Evolutionary conservation across 345 rosid genomes (phyloP).

Genomic region (Triadica sebifera): DNA sequence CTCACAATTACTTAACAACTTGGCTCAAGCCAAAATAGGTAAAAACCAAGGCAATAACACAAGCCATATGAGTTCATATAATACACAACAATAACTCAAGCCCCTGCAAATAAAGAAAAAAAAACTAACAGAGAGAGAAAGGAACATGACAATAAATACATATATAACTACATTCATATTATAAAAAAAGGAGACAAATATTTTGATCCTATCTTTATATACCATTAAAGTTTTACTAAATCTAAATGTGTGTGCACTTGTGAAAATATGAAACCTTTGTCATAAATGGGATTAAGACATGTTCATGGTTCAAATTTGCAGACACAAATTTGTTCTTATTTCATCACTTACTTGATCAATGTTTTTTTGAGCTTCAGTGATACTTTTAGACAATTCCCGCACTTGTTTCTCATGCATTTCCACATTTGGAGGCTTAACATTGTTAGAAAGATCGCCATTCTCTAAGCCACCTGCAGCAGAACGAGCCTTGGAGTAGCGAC

Average conservation of each 20-base stretch:
- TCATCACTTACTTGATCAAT: constrained; percentile 51
- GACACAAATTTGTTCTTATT: neutral
- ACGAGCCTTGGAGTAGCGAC: constrained; percentile 92
- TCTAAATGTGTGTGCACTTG: neutral
- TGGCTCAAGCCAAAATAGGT: neutral
- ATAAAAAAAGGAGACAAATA: neutral
- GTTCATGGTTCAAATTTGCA: neutral
- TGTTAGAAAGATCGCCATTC: constrained; percentile 68
- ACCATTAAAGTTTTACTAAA: neutral
- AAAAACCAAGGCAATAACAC: neutral
- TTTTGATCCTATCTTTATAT: neutral
- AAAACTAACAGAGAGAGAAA: neutral
- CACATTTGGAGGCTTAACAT: constrained; percentile 50
- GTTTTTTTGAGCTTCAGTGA: constrained; percentile 74
- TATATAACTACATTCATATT: neutral
- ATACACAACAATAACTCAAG: neutral
- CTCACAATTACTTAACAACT: neutral
- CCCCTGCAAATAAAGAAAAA: too few relatives aligned
- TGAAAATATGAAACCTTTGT: too few relatives aligned
- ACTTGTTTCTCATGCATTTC: constrained; percentile 73
- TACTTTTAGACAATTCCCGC: constrained; percentile 68
- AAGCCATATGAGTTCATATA: neutral
- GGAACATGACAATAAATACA: neutral
- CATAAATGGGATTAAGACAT: too few relatives aligned
- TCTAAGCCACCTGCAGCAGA: constrained; percentile 54